Evolutionary conservation across 139 green algal species (phyloP).

Genomic region (Deuterostichococcus epilithicus): DNA sequence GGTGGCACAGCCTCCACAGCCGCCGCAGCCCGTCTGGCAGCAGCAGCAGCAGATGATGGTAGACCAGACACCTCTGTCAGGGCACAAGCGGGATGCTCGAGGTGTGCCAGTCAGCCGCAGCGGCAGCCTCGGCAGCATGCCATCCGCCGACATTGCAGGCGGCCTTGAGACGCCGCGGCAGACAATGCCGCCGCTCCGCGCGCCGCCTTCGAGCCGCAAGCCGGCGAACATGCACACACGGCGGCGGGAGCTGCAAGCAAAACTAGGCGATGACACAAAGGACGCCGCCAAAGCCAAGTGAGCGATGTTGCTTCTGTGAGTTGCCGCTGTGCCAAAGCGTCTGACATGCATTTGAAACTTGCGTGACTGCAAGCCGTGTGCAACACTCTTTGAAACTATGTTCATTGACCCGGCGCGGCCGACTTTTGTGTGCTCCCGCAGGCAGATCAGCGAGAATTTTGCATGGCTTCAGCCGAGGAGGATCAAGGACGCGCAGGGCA

Average conservation of each 20-base stretch:
- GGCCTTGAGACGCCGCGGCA: background rate
- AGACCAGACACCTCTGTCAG: background rate
- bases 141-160: too few species aligned
- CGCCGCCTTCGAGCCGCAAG: background rate
- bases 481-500: conserved; percentile 13
- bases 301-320: too few species aligned
- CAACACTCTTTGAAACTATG: background rate
- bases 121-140: background rate
- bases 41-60: background rate
- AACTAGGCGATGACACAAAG: conserved; percentile 16
- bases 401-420: background rate
- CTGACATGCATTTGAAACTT: background rate
- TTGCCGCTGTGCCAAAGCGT: too few species aligned
- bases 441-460: conserved; percentile 16
- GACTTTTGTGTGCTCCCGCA: background rate
- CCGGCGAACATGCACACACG: background rate
- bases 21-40: conserved; percentile 3
- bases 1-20: too few species aligned
- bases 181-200: too few species aligned
- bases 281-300: conserved; percentile 6
- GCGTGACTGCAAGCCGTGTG: too few species aligned
- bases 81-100: background rate
- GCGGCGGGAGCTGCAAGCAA: background rate
- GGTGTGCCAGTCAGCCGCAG: background rate
- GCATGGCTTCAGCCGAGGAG: conserved; percentile 16